Evolutionary conservation across 2,329 filamentous ascomycete genomes (phyloP), one percentile per base, ranked within the genome.

Genomic region (Paracamarosporium sp.): DNA sequence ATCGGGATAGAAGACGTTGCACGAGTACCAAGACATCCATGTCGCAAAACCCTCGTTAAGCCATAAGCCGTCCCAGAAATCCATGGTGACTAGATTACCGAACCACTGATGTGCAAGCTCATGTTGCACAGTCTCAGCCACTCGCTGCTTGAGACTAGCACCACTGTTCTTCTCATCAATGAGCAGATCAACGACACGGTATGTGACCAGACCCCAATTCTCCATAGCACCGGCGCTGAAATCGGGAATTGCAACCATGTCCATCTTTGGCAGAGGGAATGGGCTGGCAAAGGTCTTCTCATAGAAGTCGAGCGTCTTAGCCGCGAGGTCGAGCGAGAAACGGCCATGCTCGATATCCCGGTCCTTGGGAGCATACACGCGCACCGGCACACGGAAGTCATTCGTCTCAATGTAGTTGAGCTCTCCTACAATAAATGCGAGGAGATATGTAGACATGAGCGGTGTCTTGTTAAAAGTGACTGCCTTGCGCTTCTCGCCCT

Each of bases 81-180:
- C 93, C 93, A 97, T 97, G 52, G 94, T 97, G 27, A 97, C 94
- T 52, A 97, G 81, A 80, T 98, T 97, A 62, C 94, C 94, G 72
- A 98, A 98, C 94, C 94, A 98, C 79, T 97, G 94, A 79, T 98
- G 94, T 38, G 94, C 94, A 73, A 98, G 83, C 77, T 98, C 94
- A 80, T 98, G 94, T 83, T 97, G 93, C 27, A 98, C 94, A 38
- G 95, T 92, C 77, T 97, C 94, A 51, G 94, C 94, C 53, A 98
- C 91, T 36, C 93, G 89, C 81, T 97, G 91, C 81, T 96, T 97
- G 60, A 89, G 92, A 35, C 90, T 89, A 20, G 94, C 93, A 71
- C 93, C 91, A 70, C 91, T 95, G 3, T 87, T 90, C 83, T 96
- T 95, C 79, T 97, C 92, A 69, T 98, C 94, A 61, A 96, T 87